These are phyloP conservation scores for Ophiostoma ips DNA, from an alignment of 2,329 filamentous ascomycete genomes.

Conservation along the genomic window DNA sequence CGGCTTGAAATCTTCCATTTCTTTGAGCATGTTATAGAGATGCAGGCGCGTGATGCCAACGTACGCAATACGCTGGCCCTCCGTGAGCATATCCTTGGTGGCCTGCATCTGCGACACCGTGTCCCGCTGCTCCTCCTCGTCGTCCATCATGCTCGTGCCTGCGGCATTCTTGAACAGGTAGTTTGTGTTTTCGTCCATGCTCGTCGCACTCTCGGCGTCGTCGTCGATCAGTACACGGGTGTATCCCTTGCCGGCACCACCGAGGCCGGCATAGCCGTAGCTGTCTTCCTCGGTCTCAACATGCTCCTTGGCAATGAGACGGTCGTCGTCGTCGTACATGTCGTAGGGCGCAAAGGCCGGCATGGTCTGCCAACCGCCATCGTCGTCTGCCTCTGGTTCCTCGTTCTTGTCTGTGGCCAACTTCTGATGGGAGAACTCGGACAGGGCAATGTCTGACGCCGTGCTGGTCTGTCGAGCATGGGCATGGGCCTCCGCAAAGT, in stretches of 20 bases:
- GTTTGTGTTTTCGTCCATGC: constrained; percentile 92
- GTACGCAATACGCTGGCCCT: constrained; percentile 91
- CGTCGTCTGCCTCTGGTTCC: constrained; percentile 38
- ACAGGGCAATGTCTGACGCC: constrained; percentile 33
- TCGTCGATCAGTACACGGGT: constrained; percentile 92
- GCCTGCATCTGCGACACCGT: constrained; percentile 83
- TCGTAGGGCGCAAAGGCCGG: constrained; percentile 85
- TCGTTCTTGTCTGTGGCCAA: constrained; percentile 44
- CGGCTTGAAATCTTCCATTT: constrained; percentile 46
- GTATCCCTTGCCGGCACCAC: constrained; percentile 88
- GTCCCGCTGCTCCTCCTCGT: constrained; percentile 74
- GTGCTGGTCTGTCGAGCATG: constrained; percentile 27
- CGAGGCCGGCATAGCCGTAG: constrained; percentile 61
- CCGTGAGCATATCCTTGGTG: constrained; percentile 87
- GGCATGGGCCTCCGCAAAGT: constrained; percentile 19
- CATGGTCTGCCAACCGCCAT: constrained; percentile 85
- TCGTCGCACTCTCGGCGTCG: constrained; percentile 83
- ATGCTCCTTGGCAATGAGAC: constrained; percentile 69
- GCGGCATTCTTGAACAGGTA: constrained; percentile 69
- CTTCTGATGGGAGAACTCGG: constrained; percentile 87
- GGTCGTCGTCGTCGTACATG: constrained; percentile 89
- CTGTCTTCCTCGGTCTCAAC: constrained; percentile 52
- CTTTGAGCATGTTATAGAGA: constrained; percentile 62
- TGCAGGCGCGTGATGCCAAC: constrained; percentile 78
- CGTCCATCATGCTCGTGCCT: constrained; percentile 41